phyloP scores from a whole-genome alignment of 1,139 yeast species.

The Tardiomyces depauwii region DNA sequence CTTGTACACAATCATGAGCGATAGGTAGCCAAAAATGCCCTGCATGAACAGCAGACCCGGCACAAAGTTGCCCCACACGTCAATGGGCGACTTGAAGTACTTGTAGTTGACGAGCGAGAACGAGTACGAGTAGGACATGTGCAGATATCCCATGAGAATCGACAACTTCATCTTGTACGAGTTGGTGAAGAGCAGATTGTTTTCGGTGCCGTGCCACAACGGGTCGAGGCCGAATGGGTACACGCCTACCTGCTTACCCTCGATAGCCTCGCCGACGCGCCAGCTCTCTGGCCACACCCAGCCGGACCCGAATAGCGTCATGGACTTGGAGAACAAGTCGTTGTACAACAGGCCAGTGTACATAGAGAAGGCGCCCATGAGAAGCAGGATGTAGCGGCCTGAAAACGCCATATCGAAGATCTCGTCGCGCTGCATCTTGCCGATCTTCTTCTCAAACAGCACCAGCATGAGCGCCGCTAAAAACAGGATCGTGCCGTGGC shows the following conservation, averaged over 20 bases:
- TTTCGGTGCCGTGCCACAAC: constrained; percentile 97
- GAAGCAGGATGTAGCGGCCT: constrained; percentile 78
- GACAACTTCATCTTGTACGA: constrained; percentile 96
- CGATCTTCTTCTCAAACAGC: constrained; percentile 55
- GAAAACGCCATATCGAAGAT: constrained; percentile 92
- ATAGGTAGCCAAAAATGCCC: constrained; percentile 85
- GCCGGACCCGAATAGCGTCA: constrained; percentile 77
- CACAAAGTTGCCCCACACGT: constrained; percentile 82
- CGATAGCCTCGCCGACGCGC: constrained; percentile 49
- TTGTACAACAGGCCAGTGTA: constrained; percentile 91
- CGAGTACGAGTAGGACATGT: constrained; percentile 83
- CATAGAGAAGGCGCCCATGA: constrained; percentile 91
- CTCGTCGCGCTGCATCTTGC: constrained; percentile 67
- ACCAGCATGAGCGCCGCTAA: constrained; percentile 65
- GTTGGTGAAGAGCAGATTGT: constrained; percentile 78
- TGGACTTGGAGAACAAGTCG: constrained; percentile 81
- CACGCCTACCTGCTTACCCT: constrained; percentile 55
- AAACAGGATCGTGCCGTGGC: constrained; percentile 80
- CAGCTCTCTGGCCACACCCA: constrained; percentile 86
- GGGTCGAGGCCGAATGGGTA: constrained; percentile 85
- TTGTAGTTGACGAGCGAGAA: constrained; percentile 77
- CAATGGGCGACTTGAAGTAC: constrained; percentile 66
- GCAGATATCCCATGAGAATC: constrained; percentile 85
- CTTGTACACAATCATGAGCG: constrained; percentile 77
- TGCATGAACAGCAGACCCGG: constrained; percentile 95